Percentiles rank a stretch among this genome's conserved stretches.
phyloP scores from a whole-genome alignment of 345 rosid species.

The Syzygium aromaticum region DNA sequence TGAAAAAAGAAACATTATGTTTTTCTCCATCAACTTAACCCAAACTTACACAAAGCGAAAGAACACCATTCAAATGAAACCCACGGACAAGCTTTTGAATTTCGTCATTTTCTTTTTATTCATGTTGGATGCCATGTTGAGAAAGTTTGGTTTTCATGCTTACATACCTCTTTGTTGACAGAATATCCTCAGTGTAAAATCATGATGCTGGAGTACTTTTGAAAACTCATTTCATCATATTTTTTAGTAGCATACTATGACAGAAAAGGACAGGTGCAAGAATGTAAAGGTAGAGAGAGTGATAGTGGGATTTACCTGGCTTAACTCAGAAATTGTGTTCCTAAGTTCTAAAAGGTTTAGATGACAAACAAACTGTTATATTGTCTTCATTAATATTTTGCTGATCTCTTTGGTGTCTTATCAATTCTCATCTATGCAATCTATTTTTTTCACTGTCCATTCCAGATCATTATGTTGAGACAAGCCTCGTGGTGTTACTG shows the following conservation, averaged over 20 bases:
- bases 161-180: not conserved
- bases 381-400: not conserved
- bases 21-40: not conserved
- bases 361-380: not conserved
- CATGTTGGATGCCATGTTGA: not conserved
- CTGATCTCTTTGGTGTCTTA: not conserved
- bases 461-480: not conserved
- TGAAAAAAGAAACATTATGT: not conserved
- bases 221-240: not conserved
- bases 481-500: not conserved
- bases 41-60: not conserved
- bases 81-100: not conserved
- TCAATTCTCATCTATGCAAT: not conserved
- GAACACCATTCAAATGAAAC: not conserved
- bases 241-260: not conserved
- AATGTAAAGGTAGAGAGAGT: not conserved
- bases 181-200: not conserved
- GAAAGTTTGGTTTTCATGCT: not conserved
- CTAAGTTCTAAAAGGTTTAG: not conserved
- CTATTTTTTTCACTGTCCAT: not conserved
- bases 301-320: not conserved
- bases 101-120: not conserved
- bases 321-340: not conserved
- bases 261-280: not conserved
- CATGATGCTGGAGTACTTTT: not conserved